Evolutionary conservation across 192 early-diverging fungal genomes (phyloP).

Genomic region (Pilobolus umbonatus): DNA sequence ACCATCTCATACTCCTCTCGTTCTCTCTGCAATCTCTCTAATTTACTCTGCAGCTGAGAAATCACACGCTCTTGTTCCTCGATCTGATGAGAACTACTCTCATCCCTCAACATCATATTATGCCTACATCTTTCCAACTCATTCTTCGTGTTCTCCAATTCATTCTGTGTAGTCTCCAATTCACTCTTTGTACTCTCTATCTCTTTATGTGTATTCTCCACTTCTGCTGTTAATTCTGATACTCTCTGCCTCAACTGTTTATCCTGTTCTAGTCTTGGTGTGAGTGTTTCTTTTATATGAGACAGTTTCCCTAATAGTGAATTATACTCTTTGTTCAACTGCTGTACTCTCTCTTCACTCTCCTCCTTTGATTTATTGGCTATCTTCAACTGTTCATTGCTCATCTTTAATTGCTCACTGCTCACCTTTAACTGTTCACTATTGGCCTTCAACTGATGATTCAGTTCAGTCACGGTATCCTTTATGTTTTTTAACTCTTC

Average conservation of each 20-base stretch:
- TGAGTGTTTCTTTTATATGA: slow-evolving; percentile 75
- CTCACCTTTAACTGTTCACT: too few relatives aligned
- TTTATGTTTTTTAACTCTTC: slow-evolving; percentile 4
- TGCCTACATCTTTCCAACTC: slow-evolving; percentile 54
- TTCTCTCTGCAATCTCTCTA: slow-evolving; percentile 57
- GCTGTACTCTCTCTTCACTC: slow-evolving; percentile 33
- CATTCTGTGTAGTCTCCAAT: too few relatives aligned
- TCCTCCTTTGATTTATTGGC: slow-evolving; percentile 26
- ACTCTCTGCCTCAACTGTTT: slow-evolving; percentile 59
- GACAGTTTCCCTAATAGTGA: slow-evolving; percentile 69
- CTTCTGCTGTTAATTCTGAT: slow-evolving; percentile 48
- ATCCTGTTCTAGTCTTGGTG: slow-evolving; percentile 80
- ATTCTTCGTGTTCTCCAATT: too few relatives aligned
- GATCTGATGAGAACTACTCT: slow-evolving; percentile 54
- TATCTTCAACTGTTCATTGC: slow-evolving; percentile 22
- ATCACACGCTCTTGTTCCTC: slow-evolving; percentile 48
- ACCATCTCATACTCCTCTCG: slow-evolving; percentile 54
- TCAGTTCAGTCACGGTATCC: not conserved
- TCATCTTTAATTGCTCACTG: slow-evolving; percentile 6
- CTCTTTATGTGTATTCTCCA: slow-evolving; percentile 42
- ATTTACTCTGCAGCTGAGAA: slow-evolving; percentile 46
- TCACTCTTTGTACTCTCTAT: too few relatives aligned
- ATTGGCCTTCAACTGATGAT: too few relatives aligned
- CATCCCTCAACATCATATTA: slow-evolving; percentile 58
- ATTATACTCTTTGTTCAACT: slow-evolving; percentile 52